phyloP scores from a whole-genome alignment of 169 alveolate genomes.

The Cryptosporidium muris region DNA sequence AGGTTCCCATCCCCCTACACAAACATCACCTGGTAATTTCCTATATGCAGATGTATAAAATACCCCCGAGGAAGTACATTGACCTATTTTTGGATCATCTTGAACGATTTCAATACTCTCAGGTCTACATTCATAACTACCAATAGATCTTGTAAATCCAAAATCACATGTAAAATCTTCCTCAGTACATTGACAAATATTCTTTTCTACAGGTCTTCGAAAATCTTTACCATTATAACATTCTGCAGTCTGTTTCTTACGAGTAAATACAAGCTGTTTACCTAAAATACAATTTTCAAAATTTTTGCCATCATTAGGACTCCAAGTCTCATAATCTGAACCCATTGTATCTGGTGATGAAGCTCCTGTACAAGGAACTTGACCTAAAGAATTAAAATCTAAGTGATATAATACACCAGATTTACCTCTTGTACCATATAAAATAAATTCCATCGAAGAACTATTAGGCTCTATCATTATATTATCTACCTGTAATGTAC shows the following conservation, averaged over 20 bases:
- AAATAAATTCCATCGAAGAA: conserved; percentile 91
- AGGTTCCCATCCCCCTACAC: conserved; percentile 96
- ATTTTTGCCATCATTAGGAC: conserved; percentile 76
- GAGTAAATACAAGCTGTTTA: conserved; percentile 89
- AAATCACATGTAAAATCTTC: conserved; percentile 97
- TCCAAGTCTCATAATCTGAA: conserved; percentile 96
- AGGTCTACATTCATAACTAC: conserved; percentile 84
- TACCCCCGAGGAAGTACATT: conserved; percentile 69
- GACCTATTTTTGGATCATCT: conserved; percentile 75
- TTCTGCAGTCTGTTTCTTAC: conserved; percentile 93
- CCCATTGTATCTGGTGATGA: conserved; percentile 92
- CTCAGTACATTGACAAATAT: conserved; percentile 94
- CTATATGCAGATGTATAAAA: conserved; percentile 85
- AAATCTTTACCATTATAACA: conserved; percentile 97
- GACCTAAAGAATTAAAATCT: conserved; percentile 93
- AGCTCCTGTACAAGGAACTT: conserved; percentile 93
- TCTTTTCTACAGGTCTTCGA: conserved; percentile 87
- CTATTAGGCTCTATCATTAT: conserved; percentile 96
- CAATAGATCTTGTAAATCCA: conserved; percentile 89
- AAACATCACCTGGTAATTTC: conserved; percentile 95
- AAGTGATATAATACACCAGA: conserved; percentile 92
- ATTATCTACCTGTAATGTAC: conserved; percentile 90
- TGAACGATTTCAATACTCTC: conserved; percentile 39
- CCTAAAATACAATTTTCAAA: conserved; percentile 90
- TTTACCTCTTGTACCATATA: conserved; percentile 92